phyloP scores from a whole-genome alignment of 176 grass and related monocot genomes.

The Echinochloa phyllopogon region DNA sequence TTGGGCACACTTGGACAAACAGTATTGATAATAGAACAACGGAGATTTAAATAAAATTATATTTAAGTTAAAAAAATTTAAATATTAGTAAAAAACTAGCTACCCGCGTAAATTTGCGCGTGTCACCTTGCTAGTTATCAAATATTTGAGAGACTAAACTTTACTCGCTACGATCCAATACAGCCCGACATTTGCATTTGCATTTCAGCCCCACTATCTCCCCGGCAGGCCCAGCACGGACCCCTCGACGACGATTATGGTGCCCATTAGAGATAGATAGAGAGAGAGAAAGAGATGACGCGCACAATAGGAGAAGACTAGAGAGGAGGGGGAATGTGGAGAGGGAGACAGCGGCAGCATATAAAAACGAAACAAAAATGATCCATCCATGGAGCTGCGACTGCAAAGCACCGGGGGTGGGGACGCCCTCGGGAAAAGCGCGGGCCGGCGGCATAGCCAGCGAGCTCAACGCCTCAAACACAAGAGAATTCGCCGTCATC shows the following conservation, averaged over 20 bases:
- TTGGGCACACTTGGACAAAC: no score
- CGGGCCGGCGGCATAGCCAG: not conserved
- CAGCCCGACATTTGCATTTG: no score
- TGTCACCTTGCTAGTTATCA: no score
- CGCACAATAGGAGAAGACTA: not conserved
- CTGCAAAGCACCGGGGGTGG: not conserved
- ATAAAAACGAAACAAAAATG: conserved; percentile 40
- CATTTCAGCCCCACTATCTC: conserved; percentile 5
- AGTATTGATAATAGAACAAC: no score
- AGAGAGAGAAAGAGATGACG: not conserved
- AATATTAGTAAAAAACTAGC: no score
- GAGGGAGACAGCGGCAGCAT: conserved; percentile 51
- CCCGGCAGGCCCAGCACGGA: conserved; percentile 6
- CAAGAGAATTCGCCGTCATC: conserved; percentile 19
- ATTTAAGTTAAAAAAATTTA: no score
- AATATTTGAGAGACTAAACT: no score
- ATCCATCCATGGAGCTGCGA: not conserved
- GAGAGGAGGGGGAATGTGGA: conserved; percentile 40
- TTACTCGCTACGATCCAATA: no score
- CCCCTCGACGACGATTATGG: not conserved
- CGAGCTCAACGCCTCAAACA: not conserved
- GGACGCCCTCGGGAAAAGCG: conserved; percentile 36
- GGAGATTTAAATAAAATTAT: no score
- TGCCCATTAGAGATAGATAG: not conserved
- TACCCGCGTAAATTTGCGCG: no score